Evolutionary conservation across 139 green algal genomes (phyloP).

Genomic region (Volvox africanus): DNA sequence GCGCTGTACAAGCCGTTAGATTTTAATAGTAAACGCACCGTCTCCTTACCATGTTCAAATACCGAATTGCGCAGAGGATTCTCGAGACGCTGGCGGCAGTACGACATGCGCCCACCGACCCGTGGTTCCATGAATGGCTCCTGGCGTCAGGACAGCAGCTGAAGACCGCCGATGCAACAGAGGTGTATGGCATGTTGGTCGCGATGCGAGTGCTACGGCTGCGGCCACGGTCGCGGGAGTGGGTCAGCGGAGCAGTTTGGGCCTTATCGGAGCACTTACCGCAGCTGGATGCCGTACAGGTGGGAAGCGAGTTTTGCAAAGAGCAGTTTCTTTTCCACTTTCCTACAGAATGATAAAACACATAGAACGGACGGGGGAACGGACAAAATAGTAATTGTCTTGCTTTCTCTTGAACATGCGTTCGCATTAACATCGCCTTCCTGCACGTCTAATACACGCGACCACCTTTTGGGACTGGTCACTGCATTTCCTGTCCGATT

Average conservation of each 20-base stretch:
- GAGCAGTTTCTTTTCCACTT: not conserved
- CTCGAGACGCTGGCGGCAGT: constrained; percentile 18
- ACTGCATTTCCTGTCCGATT: too few relatives aligned
- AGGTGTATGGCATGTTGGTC: constrained; percentile 37
- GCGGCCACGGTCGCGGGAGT: not conserved
- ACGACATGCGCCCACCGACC: not conserved
- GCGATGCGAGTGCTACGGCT: constrained; percentile 8
- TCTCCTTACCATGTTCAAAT: too few relatives aligned
- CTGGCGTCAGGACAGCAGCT: not conserved
- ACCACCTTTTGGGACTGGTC: too few relatives aligned
- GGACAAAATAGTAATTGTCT: too few relatives aligned
- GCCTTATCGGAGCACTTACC: not conserved
- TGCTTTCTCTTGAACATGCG: too few relatives aligned
- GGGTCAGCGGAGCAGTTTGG: not conserved
- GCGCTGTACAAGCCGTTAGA: too few relatives aligned
- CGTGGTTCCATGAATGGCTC: constrained; percentile 27
- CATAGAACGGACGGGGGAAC: too few relatives aligned
- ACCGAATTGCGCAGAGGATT: not conserved
- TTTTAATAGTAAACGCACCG: too few relatives aligned
- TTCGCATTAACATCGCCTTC: too few relatives aligned
- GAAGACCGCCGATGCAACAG: not conserved
- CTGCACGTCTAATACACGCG: too few relatives aligned
- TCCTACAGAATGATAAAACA: too few relatives aligned
- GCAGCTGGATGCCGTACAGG: constrained; percentile 19
- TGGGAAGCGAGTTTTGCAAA: not conserved